Evolutionary conservation across 1,139 yeast genomes (phyloP), one percentile per base, ranked within the genome.

Genomic region (Diutina pseudorugosa): DNA sequence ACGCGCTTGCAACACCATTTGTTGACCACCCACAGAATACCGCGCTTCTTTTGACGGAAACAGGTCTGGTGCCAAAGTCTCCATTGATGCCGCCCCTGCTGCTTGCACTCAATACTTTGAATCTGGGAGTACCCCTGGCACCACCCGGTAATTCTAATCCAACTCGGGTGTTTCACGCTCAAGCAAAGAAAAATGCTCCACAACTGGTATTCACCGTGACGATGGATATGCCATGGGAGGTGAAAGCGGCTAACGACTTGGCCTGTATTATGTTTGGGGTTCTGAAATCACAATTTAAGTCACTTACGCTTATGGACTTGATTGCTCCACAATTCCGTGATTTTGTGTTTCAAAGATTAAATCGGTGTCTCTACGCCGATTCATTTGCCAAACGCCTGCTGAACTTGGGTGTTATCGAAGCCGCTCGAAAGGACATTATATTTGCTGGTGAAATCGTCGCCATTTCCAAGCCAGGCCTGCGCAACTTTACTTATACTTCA

Each of bases 211-310:
- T 91, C 65, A 89, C 96, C 0, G 87, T 94, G 45, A 82, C 80
- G 12, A 70, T 78, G 19, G 80, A 77, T n/a, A 75, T 78, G 51
- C 97, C 97, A 0, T 91, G 94, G 89, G 68, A 74, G 20, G 79
- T 91, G 50, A 80, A 80, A 59, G 91, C 95, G 7, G 91, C 95
- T 8, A 91, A 91, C 62, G 97, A 91, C 66, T 72, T 89, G 59
- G 96, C 96, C 0, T 86, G 95, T 62, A 73, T 89, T 57, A 82
- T 87, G 72, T 87, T 90, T 69, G 97, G 96, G 18, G 81, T 86
- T 11, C 81, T 87, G 55, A 81, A 82, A 60, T 73, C 72, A 36
- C 82, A 84, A 51, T 72, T 90, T 51, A 76, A 77, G 50, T 75
- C 83, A 18, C 67, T 85, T 52, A 79, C 89, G 0, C 72, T 91